Conservation (phyloP, 208 protist genomes). For the Tritrichomonas musculus region DNA sequence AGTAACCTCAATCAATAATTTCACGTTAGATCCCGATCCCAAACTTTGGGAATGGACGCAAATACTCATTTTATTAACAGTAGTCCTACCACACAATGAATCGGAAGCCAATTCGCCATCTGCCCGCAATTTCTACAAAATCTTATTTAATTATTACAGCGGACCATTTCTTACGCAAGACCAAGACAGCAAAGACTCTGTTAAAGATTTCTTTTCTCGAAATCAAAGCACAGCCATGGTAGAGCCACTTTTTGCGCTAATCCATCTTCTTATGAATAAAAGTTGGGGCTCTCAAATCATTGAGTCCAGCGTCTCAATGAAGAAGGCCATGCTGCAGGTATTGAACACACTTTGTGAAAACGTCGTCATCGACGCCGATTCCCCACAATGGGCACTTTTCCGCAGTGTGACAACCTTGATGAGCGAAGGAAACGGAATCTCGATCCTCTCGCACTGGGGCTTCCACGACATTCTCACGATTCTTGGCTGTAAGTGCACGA, state of each 20-base stretch:
- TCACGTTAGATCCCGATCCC: not conserved
- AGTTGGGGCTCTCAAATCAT: not conserved
- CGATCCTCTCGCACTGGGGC: not conserved
- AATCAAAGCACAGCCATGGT: not conserved
- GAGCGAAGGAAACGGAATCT: not conserved
- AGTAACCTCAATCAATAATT: not conserved
- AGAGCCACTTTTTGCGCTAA: not conserved
- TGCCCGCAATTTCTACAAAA: not conserved
- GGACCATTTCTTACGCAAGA: not conserved
- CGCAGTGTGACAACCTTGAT: not conserved
- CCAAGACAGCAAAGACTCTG: no score
- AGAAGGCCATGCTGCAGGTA: not conserved
- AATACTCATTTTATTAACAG: not conserved
- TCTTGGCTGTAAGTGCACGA: not conserved
- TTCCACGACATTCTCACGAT: not conserved
- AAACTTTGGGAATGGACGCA: not conserved
- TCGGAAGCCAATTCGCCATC: not conserved
- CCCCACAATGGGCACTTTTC: not conserved
- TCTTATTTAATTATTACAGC: not conserved
- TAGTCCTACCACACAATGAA: not conserved
- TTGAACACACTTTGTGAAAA: not conserved
- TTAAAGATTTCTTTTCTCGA: no score
- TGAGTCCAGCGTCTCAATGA: not conserved
- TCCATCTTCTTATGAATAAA: not conserved
- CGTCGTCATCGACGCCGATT: not conserved